These are phyloP conservation scores for Kodamaea sp. DNA, from an alignment of 1,139 yeast species.

Conservation along the genomic window DNA sequence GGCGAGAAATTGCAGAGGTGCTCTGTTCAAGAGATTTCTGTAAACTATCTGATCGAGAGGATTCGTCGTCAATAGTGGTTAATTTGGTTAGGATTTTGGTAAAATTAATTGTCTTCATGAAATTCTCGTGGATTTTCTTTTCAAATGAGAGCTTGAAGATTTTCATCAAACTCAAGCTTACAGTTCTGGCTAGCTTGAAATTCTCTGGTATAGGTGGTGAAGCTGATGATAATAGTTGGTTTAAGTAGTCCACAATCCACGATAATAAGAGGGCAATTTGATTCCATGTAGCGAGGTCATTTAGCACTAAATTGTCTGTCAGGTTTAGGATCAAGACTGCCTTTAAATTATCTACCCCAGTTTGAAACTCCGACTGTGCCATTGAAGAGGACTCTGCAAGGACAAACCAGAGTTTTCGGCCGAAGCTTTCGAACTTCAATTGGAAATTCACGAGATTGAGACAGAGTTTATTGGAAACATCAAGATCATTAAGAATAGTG, in stretches of 20 bases:
- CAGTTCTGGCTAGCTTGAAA: constrained; percentile 18
- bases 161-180: constrained; percentile 26
- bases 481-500: constrained; percentile 40
- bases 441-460: constrained; percentile 24
- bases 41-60: background rate
- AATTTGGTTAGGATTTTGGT: constrained; percentile 1
- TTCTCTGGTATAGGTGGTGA: constrained; percentile 5
- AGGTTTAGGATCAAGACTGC: constrained; percentile 34
- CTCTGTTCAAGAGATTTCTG: background rate
- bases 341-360: constrained; percentile 19
- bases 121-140: constrained; percentile 20
- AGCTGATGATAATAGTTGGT: background rate
- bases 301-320: constrained; percentile 30
- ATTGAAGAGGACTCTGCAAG: constrained; percentile 9
- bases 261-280: constrained; percentile 28
- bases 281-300: constrained; percentile 29
- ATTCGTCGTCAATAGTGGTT: background rate
- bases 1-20: too few relatives aligned
- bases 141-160: constrained; percentile 23
- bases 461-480: constrained; percentile 32
- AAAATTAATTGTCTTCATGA: constrained; percentile 14
- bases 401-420: constrained; percentile 39
- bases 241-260: constrained; percentile 32
- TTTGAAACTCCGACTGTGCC: constrained; percentile 1
- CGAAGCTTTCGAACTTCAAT: constrained; percentile 33